A percentile compares a stretch with the other conserved stretches of the same genome.
Evolutionary conservation across 495 filamentous ascomycete genomes (phyloP).

Genomic region (Endocarpon pusillum): DNA sequence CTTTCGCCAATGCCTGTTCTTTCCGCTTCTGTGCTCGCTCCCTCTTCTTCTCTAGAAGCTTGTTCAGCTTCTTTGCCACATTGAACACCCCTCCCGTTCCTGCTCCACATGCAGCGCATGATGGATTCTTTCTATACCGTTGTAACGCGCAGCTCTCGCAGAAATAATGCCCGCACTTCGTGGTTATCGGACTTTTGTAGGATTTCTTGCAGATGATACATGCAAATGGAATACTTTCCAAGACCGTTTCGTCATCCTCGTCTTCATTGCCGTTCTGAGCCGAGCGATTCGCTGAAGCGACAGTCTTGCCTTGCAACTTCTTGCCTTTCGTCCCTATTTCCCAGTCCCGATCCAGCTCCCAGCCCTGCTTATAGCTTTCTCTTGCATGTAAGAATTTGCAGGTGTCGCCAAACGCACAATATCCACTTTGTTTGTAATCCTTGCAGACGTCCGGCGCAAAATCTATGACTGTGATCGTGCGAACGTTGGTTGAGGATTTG

Average conservation of each 20-base stretch:
- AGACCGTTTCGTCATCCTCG: conserved; percentile 54
- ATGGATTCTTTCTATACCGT: conserved; percentile 63
- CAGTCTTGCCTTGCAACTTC: conserved; percentile 40
- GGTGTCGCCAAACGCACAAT: conserved; percentile 61
- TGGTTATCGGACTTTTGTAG: conserved; percentile 72
- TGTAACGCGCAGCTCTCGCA: conserved; percentile 78
- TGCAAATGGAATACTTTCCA: conserved; percentile 87
- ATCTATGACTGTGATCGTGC: conserved; percentile 79
- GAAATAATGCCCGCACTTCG: conserved; percentile 90
- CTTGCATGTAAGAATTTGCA: conserved; percentile 81
- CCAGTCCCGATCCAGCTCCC: conserved; percentile 92
- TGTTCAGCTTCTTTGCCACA: conserved; percentile 64
- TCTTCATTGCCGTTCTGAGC: conserved; percentile 36
- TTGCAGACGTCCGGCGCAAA: conserved; percentile 93
- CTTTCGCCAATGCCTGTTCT: conserved; percentile 53
- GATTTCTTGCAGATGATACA: conserved; percentile 77
- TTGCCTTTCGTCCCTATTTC: conserved; percentile 68
- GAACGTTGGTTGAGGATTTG: conserved; percentile 77
- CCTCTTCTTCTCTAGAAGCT: conserved; percentile 68
- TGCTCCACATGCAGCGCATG: conserved; percentile 69
- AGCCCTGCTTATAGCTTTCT: conserved; percentile 82
- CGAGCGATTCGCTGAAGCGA: conserved; percentile 37
- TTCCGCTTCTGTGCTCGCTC: conserved; percentile 47
- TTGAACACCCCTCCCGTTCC: conserved; percentile 86
- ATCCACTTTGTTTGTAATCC: conserved; percentile 82